These are phyloP conservation scores for Tulasnella sp. DNA, from an alignment of 768 basidiomycete species.

Conservation along the genomic window DNA sequence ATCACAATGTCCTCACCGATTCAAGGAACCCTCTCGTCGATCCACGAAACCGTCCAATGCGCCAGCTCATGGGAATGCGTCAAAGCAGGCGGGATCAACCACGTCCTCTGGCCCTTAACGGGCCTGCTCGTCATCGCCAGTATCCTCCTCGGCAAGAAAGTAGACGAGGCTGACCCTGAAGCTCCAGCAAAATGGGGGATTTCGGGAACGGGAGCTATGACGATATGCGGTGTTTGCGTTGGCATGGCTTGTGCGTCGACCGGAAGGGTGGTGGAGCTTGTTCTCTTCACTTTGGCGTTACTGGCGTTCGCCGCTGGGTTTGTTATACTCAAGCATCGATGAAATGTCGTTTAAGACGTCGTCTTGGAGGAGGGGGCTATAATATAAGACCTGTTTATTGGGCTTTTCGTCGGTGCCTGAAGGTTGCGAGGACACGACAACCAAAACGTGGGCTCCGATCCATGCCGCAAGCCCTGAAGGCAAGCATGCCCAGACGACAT, in stretches of 20 bases:
- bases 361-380: background rate
- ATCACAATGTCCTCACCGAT: background rate
- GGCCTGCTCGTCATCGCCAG: background rate
- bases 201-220: background rate
- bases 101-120: background rate
- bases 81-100: background rate
- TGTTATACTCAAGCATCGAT: background rate
- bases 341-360: background rate
- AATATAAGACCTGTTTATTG: background rate
- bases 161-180: constrained; percentile 1
- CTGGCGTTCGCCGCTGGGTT: background rate
- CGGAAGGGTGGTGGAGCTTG: background rate
- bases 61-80: background rate
- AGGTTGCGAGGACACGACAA: background rate
- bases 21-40: background rate
- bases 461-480: background rate
- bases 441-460: background rate
- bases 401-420: background rate
- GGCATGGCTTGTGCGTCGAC: background rate
- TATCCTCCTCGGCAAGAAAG: background rate
- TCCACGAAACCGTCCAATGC: background rate
- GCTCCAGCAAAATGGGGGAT: background rate
- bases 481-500: background rate
- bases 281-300: background rate
- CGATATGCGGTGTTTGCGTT: background rate